A percentile compares a stretch with the other conserved stretches of the same genome.
Evolutionary conservation across 345 rosid species (phyloP).

Genomic region (Eucalyptus tenuipes): DNA sequence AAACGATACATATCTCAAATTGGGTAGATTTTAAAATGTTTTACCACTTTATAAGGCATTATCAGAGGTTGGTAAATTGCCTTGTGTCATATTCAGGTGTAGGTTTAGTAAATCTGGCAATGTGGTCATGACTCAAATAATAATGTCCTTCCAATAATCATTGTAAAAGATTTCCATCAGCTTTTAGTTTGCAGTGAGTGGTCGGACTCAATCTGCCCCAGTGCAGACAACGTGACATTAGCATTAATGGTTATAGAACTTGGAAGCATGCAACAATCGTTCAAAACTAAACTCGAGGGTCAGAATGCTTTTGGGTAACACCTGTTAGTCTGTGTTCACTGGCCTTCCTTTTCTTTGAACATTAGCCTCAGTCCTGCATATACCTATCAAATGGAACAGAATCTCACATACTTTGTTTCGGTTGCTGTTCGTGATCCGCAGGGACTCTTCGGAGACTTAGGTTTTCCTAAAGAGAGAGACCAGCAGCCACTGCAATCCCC

Average conservation of each 20-base stretch:
- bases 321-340: not conserved
- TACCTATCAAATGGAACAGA: not conserved
- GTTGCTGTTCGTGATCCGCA: slow-evolving; percentile 1
- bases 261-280: not conserved
- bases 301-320: not conserved
- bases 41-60: not conserved
- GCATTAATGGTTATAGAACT: not conserved
- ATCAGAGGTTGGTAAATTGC: not conserved
- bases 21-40: not conserved
- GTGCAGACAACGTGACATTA: not conserved
- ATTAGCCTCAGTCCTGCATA: not conserved
- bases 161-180: not conserved
- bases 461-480: slow-evolving; percentile 25
- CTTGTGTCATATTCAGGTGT: not conserved
- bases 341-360: not conserved
- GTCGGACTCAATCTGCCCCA: not conserved
- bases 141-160: not conserved
- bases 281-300: not conserved
- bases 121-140: not conserved
- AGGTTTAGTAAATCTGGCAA: not conserved
- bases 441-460: slow-evolving; percentile 55
- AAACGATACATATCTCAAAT: not conserved
- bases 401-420: not conserved
- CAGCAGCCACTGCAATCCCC: not conserved
- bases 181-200: not conserved